Percentiles rank a stretch among this genome's conserved stretches.
Evolutionary conservation across 805 yeast genomes (phyloP).

Genomic region (Starmera quercuum): DNA sequence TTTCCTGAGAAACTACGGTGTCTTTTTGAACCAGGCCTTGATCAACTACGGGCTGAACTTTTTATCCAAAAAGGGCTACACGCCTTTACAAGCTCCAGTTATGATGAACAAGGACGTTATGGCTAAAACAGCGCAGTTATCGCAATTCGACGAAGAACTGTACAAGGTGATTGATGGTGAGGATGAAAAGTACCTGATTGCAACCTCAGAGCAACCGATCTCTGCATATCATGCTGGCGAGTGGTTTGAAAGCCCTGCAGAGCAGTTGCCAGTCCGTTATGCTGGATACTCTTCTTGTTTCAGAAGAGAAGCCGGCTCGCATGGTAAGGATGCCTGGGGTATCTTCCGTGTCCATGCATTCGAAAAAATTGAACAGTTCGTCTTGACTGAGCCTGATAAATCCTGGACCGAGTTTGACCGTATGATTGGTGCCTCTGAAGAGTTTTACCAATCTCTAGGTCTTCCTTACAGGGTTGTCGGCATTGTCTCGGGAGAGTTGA

Average conservation of each 20-base stretch:
- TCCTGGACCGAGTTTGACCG: slow-evolving; percentile 97
- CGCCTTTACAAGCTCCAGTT: slow-evolving; percentile 95
- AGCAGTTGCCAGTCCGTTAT: slow-evolving; percentile 92
- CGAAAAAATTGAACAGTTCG: slow-evolving; percentile 96
- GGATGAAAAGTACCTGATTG: slow-evolving; percentile 95
- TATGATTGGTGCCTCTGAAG: slow-evolving; percentile 89
- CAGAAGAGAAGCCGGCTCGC: slow-evolving; percentile 99
- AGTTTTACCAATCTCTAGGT: slow-evolving; percentile 84
- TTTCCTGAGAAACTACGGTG: slow-evolving; percentile 92
- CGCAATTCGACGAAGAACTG: slow-evolving; percentile 96
- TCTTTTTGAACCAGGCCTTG: slow-evolving; percentile 94
- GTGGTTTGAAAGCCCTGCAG: slow-evolving; percentile 97
- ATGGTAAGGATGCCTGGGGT: slow-evolving; percentile 99
- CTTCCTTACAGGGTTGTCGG: slow-evolving; percentile 97
- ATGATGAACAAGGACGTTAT: slow-evolving; percentile 99
- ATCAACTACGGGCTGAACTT: slow-evolving; percentile 92
- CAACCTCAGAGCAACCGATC: slow-evolving; percentile 98
- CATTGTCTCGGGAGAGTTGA: slow-evolving; percentile 96
- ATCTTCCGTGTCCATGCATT: slow-evolving; percentile 98
- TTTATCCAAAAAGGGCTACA: slow-evolving; percentile 70
- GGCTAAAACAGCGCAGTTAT: slow-evolving; percentile 98
- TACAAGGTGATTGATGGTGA: slow-evolving; percentile 96
- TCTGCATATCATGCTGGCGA: slow-evolving; percentile 96
- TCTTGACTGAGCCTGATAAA: slow-evolving; percentile 93
- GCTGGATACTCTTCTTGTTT: slow-evolving; percentile 98